A percentile compares a stretch with the other conserved stretches of the same genome.
Conservation (phyloP, 345 rosid species). For the Limnanthes douglasii region DNA sequence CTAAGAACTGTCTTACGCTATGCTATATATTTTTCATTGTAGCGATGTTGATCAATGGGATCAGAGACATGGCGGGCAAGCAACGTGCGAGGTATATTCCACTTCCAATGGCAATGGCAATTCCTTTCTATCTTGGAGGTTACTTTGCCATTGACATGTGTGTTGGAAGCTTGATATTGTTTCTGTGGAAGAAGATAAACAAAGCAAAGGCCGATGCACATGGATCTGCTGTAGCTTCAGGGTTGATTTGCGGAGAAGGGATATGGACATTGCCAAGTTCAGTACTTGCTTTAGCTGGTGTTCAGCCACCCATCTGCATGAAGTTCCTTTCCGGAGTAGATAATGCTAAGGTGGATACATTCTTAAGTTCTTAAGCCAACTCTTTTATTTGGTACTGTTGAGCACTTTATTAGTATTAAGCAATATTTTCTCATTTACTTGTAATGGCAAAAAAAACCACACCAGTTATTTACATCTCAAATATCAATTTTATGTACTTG, state of each 20-base stretch:
- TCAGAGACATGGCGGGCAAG: constrained; percentile 12
- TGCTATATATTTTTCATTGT: constrained; percentile 34
- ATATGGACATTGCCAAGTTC: constrained; percentile 89
- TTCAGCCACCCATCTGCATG: constrained; percentile 75
- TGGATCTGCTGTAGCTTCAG: constrained; percentile 68
- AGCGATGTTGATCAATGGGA: constrained; percentile 30
- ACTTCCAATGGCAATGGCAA: constrained; percentile 92
- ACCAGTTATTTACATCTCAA: no score
- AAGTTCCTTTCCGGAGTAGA: constrained; percentile 54
- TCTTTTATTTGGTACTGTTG: no score
- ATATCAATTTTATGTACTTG: no score
- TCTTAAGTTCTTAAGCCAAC: no score
- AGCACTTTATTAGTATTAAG: no score
- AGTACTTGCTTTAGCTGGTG: constrained; percentile 52
- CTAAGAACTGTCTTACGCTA: constrained; percentile 47
- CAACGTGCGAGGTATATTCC: constrained; percentile 46
- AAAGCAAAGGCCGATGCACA: constrained; percentile 37
- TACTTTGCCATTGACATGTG: constrained; percentile 90
- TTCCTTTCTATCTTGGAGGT: constrained; percentile 82
- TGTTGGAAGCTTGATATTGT: constrained; percentile 67
- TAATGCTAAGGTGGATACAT: constrained; percentile 39
- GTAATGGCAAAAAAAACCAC: no score
- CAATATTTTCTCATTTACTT: no score
- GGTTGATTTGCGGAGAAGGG: constrained; percentile 81
- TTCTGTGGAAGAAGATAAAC: constrained; percentile 43